Base-by-base conservation (phyloP, 306 rosid genomes). In the Dalbergia cultrata region DNA sequence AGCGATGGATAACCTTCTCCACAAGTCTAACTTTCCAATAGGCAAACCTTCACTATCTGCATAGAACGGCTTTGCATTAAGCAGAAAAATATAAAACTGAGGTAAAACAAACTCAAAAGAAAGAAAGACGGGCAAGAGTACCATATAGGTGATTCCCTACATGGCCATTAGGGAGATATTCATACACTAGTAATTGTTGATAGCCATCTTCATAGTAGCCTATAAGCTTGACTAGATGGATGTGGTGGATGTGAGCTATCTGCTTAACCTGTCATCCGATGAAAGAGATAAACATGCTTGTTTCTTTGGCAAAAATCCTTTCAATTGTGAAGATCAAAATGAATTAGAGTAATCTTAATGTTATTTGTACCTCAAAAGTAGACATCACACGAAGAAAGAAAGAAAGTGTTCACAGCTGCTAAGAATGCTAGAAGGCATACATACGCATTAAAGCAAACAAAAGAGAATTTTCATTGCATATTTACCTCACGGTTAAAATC, bases 121-220 rank as follows among this genome's bases (percentile, higher is more conserved):
- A 70, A 62, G 82, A 79, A 62, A 67, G 86, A 78, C 13, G 6
- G 57, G 67, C 37, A 35, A 67, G 66, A 75, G 57, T 89, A 90
- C 97, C 92, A 62, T 92, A 92, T 75, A 92, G 81, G 80, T 88
- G 91, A 77, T 77, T 87, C 79, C 92, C 94, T 69, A 90, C 87
- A 80, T 87, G 87, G 85, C 92, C 92, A 70, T 90, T 90, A 33
- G 86, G 85, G 80, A 86, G 85, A 82, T 86, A 87, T 50, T 92
- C 94, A 76, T 85, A 85, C 45, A 85, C 92, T 78, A 92, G 91
- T 78, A 92, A 43, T 57, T 90, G 94, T 77, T 88, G 94, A 87
- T 81, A 13, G 43, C 80, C 70, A 80, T 90, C 92, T 62, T 90
- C 88, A 67, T 79, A 88, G 75, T 85, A 90, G 54, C 97, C 92